Conservation (phyloP, 2,329 filamentous ascomycete genomes). For the Fragosphaeria purpurea region DNA sequence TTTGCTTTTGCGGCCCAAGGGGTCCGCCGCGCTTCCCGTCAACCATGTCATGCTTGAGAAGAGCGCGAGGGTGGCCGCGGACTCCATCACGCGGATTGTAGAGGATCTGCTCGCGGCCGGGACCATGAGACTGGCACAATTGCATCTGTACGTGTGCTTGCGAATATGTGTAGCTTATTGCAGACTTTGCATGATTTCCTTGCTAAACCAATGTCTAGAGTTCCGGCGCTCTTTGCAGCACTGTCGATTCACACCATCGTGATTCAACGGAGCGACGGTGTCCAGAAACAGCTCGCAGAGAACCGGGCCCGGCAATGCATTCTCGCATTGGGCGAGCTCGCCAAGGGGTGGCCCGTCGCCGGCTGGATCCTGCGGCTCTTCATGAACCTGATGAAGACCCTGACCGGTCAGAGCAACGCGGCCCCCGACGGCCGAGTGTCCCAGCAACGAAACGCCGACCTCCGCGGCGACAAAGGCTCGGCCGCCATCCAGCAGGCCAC, state of each 20-base stretch:
- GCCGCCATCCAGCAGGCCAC: background rate
- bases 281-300: slow-evolving; percentile 4
- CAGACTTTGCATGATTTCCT: too few relatives aligned
- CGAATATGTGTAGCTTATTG: too few relatives aligned
- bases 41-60: background rate
- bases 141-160: background rate
- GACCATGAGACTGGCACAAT: background rate
- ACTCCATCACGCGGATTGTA: background rate
- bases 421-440: too few relatives aligned
- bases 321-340: background rate
- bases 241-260: slow-evolving; percentile 1
- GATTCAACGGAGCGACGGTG: background rate
- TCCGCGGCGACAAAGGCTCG: background rate
- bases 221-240: background rate
- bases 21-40: background rate
- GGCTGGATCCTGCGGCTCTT: slow-evolving; percentile 2
- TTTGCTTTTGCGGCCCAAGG: background rate
- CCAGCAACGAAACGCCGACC: background rate
- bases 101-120: slow-evolving; percentile 1
- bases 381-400: slow-evolving; percentile 3
- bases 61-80: background rate
- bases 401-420: background rate
- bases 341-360: background rate
- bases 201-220: background rate
- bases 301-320: slow-evolving; percentile 1